phyloP scores from a whole-genome alignment of 2,329 filamentous ascomycete genomes.

The Claviceps spartinae region DNA sequence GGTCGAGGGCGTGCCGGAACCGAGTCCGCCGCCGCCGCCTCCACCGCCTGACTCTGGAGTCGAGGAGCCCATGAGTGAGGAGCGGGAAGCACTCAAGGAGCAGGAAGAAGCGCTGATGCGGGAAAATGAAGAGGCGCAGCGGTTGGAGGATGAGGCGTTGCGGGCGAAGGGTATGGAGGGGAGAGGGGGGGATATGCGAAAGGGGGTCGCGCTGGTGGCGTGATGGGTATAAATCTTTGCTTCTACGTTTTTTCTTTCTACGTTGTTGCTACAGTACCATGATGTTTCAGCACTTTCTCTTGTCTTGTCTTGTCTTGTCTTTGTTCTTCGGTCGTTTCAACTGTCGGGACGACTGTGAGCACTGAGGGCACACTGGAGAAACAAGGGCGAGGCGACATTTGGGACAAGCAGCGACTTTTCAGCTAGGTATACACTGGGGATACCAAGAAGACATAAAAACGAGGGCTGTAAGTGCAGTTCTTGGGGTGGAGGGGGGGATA shows the following conservation, averaged over 20 bases:
- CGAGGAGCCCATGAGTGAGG: conserved; percentile 22
- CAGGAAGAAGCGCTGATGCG: conserved; percentile 36
- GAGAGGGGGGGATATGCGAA: conserved; percentile 11
- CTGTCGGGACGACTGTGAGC: too few relatives aligned
- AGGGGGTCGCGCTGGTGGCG: conserved; percentile 10
- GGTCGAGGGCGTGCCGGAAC: conserved; percentile 22
- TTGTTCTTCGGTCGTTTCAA: not conserved
- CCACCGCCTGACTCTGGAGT: conserved; percentile 27
- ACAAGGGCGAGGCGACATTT: too few relatives aligned
- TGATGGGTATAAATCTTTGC: not conserved
- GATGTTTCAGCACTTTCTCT: not conserved
- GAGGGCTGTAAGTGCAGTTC: too few relatives aligned
- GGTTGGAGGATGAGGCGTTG: conserved; percentile 34
- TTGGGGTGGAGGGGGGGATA: too few relatives aligned
- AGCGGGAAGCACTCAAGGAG: conserved; percentile 28
- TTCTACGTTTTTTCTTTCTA: not conserved
- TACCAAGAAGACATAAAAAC: too few relatives aligned
- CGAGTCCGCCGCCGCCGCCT: conserved; percentile 33
- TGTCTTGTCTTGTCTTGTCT: not conserved
- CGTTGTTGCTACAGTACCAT: not conserved
- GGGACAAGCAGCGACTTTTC: too few relatives aligned
- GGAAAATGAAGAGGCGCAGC: conserved; percentile 41
- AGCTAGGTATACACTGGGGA: too few relatives aligned
- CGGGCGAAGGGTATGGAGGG: conserved; percentile 15
- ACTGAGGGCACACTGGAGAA: too few relatives aligned